Conservation (phyloP, 768 basidiomycete species). For the Clathrus columnatus region DNA sequence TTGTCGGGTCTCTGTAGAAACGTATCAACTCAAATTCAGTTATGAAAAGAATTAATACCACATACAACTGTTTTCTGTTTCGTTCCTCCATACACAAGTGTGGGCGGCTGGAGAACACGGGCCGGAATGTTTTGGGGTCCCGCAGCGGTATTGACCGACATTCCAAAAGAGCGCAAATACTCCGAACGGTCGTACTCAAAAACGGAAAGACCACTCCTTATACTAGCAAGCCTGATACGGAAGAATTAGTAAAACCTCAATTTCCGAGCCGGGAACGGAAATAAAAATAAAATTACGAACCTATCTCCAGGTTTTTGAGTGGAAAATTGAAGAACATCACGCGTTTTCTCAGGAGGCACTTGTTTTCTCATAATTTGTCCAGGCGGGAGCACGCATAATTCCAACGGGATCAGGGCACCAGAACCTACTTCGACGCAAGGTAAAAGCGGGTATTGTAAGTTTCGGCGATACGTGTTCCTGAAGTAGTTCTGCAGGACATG, state of each 20-base stretch:
- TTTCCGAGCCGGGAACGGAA: not conserved
- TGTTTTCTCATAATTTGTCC: conserved; percentile 71
- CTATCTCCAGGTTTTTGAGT: conserved; percentile 54
- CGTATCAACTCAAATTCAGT: not conserved
- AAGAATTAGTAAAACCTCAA: not conserved
- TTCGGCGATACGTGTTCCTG: conserved; percentile 38
- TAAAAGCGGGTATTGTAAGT: conserved; percentile 51
- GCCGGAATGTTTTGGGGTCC: conserved; percentile 51
- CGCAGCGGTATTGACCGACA: conserved; percentile 42
- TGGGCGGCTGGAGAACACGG: conserved; percentile 55
- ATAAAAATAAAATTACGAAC: conserved; percentile 24
- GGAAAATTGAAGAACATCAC: conserved; percentile 54
- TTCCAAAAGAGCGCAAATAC: conserved; percentile 66
- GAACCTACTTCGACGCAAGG: conserved; percentile 59
- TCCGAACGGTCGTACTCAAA: conserved; percentile 61
- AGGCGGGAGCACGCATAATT: conserved; percentile 49
- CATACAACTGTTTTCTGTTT: conserved; percentile 51
- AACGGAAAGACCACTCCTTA: conserved; percentile 23
- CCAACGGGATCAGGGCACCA: conserved; percentile 58
- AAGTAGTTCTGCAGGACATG: conserved; percentile 41
- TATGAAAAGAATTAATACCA: conserved; percentile 7
- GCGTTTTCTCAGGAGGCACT: conserved; percentile 57
- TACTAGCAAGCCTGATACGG: conserved; percentile 30
- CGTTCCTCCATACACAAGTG: conserved; percentile 57
- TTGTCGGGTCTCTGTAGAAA: conserved; percentile 11